Evolutionary conservation across 1,139 yeast species (phyloP).

Genomic region (Fermentozyma sake): DNA sequence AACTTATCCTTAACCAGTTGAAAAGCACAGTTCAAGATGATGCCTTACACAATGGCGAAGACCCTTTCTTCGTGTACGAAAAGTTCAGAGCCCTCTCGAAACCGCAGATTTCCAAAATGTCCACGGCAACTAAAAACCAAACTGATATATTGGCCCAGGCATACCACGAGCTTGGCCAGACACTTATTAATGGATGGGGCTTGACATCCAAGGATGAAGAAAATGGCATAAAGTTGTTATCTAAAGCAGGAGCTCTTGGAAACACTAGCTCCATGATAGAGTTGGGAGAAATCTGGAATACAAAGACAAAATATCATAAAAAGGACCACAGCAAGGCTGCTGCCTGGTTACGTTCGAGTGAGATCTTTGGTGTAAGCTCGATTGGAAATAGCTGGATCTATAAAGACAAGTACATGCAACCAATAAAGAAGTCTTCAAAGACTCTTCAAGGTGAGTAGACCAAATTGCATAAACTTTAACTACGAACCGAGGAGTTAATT

Average conservation of each 20-base stretch:
- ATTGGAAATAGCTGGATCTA: constrained; percentile 79
- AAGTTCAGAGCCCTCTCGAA: constrained; percentile 24
- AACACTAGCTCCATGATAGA: constrained; percentile 66
- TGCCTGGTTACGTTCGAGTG: constrained; percentile 67
- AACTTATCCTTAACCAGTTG: constrained; percentile 22
- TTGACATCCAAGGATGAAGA: constrained; percentile 47
- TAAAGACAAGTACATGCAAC: constrained; percentile 56
- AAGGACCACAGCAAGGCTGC: constrained; percentile 65
- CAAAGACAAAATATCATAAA: constrained; percentile 50
- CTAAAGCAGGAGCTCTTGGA: constrained; percentile 68
- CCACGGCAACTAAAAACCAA: constrained; percentile 22
- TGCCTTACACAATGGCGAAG: constrained; percentile 15
- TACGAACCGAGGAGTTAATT: too few species aligned
- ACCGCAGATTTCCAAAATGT: constrained; percentile 23
- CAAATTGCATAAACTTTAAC: too few species aligned
- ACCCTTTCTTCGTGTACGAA: constrained; percentile 25
- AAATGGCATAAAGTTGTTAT: constrained; percentile 56
- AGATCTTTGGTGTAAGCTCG: constrained; percentile 56
- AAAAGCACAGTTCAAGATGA: constrained; percentile 11
- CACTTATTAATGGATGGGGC: constrained; percentile 60
- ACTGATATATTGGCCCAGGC: constrained; percentile 29
- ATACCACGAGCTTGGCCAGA: constrained; percentile 57
- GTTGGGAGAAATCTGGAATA: constrained; percentile 67
- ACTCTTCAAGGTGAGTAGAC: background rate
- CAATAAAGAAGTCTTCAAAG: background rate